Evolutionary conservation across 495 filamentous ascomycete species (phyloP), one percentile per base, ranked within the genome.

Genomic region (Stereocaulon alpinum): DNA sequence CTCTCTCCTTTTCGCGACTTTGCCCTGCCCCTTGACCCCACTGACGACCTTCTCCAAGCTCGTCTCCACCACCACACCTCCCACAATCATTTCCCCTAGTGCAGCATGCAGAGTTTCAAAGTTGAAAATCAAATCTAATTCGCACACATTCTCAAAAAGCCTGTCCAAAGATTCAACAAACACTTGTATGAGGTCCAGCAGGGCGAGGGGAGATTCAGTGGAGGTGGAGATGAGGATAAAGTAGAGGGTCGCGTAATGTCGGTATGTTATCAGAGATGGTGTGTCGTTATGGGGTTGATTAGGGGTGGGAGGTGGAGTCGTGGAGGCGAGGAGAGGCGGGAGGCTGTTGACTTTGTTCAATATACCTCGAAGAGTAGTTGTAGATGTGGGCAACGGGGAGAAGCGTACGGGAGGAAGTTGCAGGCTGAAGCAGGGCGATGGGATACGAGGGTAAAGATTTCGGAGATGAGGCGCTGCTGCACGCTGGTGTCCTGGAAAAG

Each of bases 211-310:
- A 0, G 90, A 96, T 71, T 98, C 93, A 56, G 91, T 96, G 1
- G 90, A 89, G n/a, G 94, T 97, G 37, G 85, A 89, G 67, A 98
- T 98, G 67, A 98, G 77, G 73, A 98, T 98, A 76, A 98, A 98
- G 70, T 94, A 96, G 30, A 98, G 86, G 0, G 93, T 98, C 5
- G 93, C 93, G 66, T 97, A 98, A 80, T 95, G 88, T 11, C 93
- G 91, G 80, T 98, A 98, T 24, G 94, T 96, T 20, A 98, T 86
- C 61, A 95, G 87, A n/a, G 88, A 88, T 22, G 94, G 94, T 7
- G 88, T 83, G 70, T 96, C 93, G 67, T 86, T 88, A 69, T 88
- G 82, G 5, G 78, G 82, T 67, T 76, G 76, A 61, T 73, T 72
- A 50, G 69, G 67, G 12, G 73, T 69, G 60, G 71, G 66, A 40